phyloP scores from a whole-genome alignment of 768 basidiomycete genomes.

The Xerocomellus amylosporus region DNA sequence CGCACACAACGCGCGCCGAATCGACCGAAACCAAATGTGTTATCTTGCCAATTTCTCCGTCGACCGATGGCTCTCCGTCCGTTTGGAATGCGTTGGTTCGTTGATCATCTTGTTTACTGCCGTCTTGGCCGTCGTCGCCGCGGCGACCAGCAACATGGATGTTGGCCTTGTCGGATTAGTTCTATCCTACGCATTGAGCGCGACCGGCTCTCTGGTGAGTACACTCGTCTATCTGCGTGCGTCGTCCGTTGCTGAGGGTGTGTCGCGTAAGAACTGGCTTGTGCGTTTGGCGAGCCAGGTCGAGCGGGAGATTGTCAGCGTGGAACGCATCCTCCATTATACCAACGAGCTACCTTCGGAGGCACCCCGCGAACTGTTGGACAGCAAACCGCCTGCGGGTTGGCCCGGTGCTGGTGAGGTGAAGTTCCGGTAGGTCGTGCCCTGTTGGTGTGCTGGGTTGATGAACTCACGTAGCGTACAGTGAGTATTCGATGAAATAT shows the following conservation, averaged over 20 bases:
- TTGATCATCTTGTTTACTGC: conserved; percentile 75
- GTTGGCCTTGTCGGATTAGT: conserved; percentile 85
- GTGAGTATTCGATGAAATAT: conserved; percentile 73
- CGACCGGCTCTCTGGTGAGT: conserved; percentile 68
- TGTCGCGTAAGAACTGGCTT: conserved; percentile 63
- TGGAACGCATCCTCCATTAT: conserved; percentile 84
- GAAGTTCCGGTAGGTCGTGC: conserved; percentile 57
- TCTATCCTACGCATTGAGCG: conserved; percentile 77
- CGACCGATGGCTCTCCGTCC: conserved; percentile 80
- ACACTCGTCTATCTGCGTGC: conserved; percentile 15
- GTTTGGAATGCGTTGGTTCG: conserved; percentile 81
- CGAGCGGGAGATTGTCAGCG: conserved; percentile 85
- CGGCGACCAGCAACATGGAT: conserved; percentile 73
- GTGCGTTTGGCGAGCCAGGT: conserved; percentile 84
- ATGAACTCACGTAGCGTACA: conserved; percentile 23
- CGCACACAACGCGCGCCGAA: conserved; percentile 64
- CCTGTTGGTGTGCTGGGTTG: not conserved
- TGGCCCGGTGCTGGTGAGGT: conserved; percentile 79
- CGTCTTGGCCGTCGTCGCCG: conserved; percentile 58
- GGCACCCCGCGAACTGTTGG: conserved; percentile 66
- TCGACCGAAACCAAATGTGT: conserved; percentile 84
- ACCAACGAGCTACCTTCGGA: conserved; percentile 63
- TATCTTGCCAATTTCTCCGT: conserved; percentile 67
- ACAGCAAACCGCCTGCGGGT: conserved; percentile 44
- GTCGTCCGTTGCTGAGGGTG: not conserved